Base-by-base conservation (phyloP, 2,329 filamentous ascomycete genomes). In the Diatrype stigma region DNA sequence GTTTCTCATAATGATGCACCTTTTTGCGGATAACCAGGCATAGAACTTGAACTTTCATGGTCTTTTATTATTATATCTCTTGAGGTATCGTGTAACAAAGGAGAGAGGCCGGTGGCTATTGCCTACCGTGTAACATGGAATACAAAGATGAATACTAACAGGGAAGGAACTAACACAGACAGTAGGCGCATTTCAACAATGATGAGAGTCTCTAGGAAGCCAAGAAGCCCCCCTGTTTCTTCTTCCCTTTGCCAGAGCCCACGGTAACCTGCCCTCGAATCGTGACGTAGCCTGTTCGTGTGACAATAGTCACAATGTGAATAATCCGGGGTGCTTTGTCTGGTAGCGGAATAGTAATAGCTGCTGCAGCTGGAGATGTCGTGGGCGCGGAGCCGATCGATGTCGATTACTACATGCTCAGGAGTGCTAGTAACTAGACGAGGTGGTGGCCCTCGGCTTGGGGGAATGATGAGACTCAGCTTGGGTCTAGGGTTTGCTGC, bases 131-230 rank as follows among this genome's bases (percentile, higher is more conserved):
- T 37, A 16, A 59, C 30, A 35, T 59, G 58, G 21, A 53, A 44
- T 14, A 49, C 46, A 12, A 58, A 22, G 7, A 57, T 35, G 19
- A 61, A 47, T 10, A 61, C 30, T 1, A 64, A 32, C 10, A 58
- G 14, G 2, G 58, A 1, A 2, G 57, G 50, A 2, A 60, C 32
- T 5, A 56, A 22, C 2, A 64, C 16, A 6, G 40, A 42, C n/a
- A 64, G 42, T 12, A 63, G 51, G 10, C 57, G 51, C 47, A 54
- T 56, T 46, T 59, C 58, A 19, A 63, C 51, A 35, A 38, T 37
- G 6, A 63, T 51, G 11, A 54, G 47, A 28, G 40, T 37, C 37
- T 59, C 51, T 32, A 61, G 51, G 17, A 51, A 49, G 26, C 46
- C 52, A 42, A 54, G 38, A 35, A 50, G 30, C 21, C 54, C 47